Conservation (phyloP, 306 rosid genomes). For the Adenanthera pavonina region DNA sequence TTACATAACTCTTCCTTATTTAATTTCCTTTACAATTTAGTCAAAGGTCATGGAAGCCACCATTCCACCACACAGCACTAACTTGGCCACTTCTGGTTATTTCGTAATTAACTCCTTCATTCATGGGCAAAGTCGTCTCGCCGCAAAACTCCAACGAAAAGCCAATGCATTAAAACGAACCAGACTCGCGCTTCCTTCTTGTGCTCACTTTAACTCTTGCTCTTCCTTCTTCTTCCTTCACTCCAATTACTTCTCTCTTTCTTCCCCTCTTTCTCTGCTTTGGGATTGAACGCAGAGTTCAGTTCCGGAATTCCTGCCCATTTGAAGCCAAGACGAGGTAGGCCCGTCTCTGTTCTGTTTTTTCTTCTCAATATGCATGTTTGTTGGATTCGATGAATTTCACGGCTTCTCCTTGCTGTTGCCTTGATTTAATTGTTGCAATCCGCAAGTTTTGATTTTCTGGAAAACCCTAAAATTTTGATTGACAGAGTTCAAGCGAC, state of each 20-base stretch:
- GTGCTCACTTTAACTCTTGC: slow-evolving; percentile 10
- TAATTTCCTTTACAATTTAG: background rate
- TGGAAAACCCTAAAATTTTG: background rate
- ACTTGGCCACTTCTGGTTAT: background rate
- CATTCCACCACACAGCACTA: background rate
- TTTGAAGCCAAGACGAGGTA: slow-evolving; percentile 12
- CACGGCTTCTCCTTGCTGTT: background rate
- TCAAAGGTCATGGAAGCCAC: slow-evolving; percentile 12
- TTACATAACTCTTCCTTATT: slow-evolving; percentile 16
- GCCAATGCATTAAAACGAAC: slow-evolving; percentile 8
- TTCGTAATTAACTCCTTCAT: background rate
- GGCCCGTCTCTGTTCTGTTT: background rate
- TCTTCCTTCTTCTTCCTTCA: background rate
- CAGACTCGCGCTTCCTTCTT: background rate
- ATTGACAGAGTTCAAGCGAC: background rate
- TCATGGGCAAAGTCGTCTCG: background rate
- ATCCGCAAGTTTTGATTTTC: background rate
- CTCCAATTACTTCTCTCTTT: background rate
- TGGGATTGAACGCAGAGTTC: background rate
- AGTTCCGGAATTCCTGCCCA: background rate
- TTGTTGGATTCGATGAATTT: background rate
- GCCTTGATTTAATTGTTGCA: background rate
- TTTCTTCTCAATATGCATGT: background rate
- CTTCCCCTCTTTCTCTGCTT: background rate
- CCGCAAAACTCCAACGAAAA: background rate